phyloP scores from a whole-genome alignment of 345 rosid genomes.

The Rhizophora apiculata region DNA sequence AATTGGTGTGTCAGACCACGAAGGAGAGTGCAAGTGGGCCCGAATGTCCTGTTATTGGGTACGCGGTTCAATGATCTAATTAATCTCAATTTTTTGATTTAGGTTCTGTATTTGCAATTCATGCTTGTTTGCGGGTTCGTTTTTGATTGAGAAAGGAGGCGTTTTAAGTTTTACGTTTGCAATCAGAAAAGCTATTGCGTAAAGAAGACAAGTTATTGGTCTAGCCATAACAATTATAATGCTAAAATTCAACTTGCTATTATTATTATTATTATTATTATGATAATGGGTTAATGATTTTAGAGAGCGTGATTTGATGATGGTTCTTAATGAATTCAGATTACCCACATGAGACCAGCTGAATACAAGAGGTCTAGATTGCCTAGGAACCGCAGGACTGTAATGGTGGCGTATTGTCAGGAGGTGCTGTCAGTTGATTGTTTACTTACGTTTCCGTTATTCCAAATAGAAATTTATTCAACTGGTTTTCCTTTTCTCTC shows the following conservation, averaged over 20 bases:
- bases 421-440: conserved; percentile 40
- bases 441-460: not conserved
- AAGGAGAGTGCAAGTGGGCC: conserved; percentile 87
- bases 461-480: not conserved
- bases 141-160: no score
- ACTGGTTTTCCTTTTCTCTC: not conserved
- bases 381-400: conserved; percentile 66
- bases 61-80: conserved; percentile 6
- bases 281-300: not conserved
- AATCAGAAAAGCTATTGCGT: no score
- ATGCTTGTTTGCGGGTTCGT: no score
- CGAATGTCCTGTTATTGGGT: conserved; percentile 82
- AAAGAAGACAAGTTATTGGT: no score
- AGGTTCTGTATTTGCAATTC: not conserved
- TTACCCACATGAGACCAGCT: conserved; percentile 80
- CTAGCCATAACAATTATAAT: no score
- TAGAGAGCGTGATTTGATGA: not conserved
- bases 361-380: conserved; percentile 79
- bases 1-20: conserved; percentile 75
- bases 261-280: no score
- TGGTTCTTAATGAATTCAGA: conserved; percentile 32
- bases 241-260: no score
- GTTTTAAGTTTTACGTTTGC: no score
- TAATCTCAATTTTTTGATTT: not conserved
- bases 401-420: conserved; percentile 69